phyloP scores from a whole-genome alignment of 2,329 filamentous ascomycete genomes.

The Fusarium bactridioides region DNA sequence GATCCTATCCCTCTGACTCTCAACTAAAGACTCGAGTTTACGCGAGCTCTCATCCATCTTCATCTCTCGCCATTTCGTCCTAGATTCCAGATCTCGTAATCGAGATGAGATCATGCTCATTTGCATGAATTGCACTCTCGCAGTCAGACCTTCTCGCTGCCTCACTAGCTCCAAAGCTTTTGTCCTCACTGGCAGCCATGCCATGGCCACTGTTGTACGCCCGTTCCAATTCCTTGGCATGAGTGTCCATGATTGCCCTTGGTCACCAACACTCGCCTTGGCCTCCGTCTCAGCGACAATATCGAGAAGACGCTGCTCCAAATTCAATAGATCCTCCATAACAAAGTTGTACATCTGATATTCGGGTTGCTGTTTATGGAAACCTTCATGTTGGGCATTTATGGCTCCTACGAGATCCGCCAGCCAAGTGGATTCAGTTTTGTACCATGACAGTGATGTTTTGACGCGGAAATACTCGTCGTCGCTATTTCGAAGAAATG shows the following conservation, averaged over 20 bases:
- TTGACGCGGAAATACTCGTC: constrained; percentile 58
- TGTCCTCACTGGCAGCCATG: constrained; percentile 54
- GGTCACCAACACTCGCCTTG: constrained; percentile 31
- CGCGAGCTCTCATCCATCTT: constrained; percentile 42
- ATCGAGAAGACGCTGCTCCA: constrained; percentile 55
- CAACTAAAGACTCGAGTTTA: constrained; percentile 36
- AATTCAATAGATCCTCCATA: constrained; percentile 55
- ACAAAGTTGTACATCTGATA: constrained; percentile 58
- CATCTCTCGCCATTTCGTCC: constrained; percentile 43
- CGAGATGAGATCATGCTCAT: constrained; percentile 58
- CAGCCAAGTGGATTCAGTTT: constrained; percentile 57
- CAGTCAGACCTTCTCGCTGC: constrained; percentile 55
- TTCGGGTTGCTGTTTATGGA: constrained; percentile 45
- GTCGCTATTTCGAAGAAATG: constrained; percentile 56
- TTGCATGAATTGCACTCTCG: constrained; percentile 57
- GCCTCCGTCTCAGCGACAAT: constrained; percentile 54
- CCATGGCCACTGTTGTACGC: constrained; percentile 50
- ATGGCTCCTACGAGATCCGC: constrained; percentile 50
- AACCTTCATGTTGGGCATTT: constrained; percentile 37
- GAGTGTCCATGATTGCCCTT: constrained; percentile 47
- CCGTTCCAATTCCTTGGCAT: constrained; percentile 51
- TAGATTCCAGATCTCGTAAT: constrained; percentile 48
- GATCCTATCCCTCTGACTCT: constrained; percentile 39
- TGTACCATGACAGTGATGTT: constrained; percentile 57
- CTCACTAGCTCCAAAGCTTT: constrained; percentile 56